Percentiles rank a stretch among this genome's conserved stretches.
Conservation (phyloP, 139 green algal genomes). For the Chlorella ohadii region DNA sequence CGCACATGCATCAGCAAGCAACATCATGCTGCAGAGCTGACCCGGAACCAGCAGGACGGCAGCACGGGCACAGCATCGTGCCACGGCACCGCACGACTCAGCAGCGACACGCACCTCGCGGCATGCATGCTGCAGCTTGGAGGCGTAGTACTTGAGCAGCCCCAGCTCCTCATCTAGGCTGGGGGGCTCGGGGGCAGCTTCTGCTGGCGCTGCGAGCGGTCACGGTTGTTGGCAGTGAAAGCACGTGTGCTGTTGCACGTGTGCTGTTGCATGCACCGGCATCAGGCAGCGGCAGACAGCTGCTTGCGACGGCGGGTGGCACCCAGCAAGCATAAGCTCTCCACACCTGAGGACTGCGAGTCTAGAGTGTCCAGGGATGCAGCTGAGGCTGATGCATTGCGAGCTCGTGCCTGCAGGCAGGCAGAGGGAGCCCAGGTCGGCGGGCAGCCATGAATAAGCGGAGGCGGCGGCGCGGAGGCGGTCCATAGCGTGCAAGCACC, state of each 20-base stretch:
- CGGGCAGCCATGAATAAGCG: neutral
- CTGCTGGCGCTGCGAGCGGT: too few relatives aligned
- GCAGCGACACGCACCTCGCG: too few relatives aligned
- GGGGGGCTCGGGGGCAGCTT: conserved; percentile 23
- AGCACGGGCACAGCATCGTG: too few relatives aligned
- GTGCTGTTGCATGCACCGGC: too few relatives aligned
- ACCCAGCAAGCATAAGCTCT: too few relatives aligned
- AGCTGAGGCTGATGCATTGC: neutral
- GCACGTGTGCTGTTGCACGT: neutral
- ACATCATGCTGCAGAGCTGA: too few relatives aligned
- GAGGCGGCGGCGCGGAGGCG: neutral
- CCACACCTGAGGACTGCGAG: neutral
- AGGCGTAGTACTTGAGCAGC: conserved; percentile 61
- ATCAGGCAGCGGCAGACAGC: too few relatives aligned
- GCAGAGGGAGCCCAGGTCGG: neutral
- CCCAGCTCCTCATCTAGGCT: conserved; percentile 49
- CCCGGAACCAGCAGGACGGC: too few relatives aligned
- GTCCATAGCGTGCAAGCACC: too few relatives aligned
- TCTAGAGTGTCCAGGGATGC: neutral
- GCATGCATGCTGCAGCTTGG: conserved; percentile 58
- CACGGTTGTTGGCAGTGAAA: neutral
- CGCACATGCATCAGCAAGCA: too few relatives aligned
- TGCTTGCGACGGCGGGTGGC: too few relatives aligned
- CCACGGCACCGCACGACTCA: too few relatives aligned
- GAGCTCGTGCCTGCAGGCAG: conserved; percentile 22